phyloP scores from a whole-genome alignment of 441 rosid genomes.

The Brassica hybrid region DNA sequence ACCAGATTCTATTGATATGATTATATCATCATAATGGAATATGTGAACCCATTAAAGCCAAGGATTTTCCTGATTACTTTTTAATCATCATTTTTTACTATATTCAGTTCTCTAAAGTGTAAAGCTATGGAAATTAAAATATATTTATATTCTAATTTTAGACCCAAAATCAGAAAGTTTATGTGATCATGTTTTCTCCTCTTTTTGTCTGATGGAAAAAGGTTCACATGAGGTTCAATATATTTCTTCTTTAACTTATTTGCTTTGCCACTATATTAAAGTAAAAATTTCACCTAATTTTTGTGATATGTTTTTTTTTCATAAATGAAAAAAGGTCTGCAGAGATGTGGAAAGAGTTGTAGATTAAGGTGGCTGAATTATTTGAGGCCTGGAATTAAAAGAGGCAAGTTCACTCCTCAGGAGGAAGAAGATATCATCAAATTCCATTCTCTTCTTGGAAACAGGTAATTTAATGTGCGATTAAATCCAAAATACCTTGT shows the following conservation, averaged over 20 bases:
- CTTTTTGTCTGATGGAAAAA: constrained; percentile 8
- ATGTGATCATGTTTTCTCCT: not conserved
- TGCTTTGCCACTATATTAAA: constrained; percentile 24
- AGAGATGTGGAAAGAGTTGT: constrained; percentile 66
- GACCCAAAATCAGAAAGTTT: constrained; percentile 9
- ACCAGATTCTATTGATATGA: not conserved
- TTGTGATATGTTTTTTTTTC: not conserved
- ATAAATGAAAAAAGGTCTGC: constrained; percentile 42
- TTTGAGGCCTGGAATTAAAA: constrained; percentile 62
- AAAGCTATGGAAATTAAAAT: not conserved
- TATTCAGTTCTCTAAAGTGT: too few species aligned
- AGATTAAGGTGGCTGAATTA: constrained; percentile 67
- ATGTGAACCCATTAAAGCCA: too few species aligned
- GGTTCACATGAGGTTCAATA: not conserved
- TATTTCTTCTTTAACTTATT: not conserved
- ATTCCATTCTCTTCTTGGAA: constrained; percentile 60
- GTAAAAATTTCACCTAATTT: not conserved
- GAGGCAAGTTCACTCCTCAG: too few species aligned
- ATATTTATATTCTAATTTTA: not conserved
- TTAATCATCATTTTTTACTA: not conserved
- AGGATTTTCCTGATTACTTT: too few species aligned
- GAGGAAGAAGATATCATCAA: too few species aligned
- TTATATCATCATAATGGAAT: not conserved
- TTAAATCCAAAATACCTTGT: not conserved
- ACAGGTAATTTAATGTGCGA: constrained; percentile 47